Evolutionary conservation across 345 rosid species (phyloP), one percentile per base, ranked within the genome.

Genomic region (Rhizophora mangle): DNA sequence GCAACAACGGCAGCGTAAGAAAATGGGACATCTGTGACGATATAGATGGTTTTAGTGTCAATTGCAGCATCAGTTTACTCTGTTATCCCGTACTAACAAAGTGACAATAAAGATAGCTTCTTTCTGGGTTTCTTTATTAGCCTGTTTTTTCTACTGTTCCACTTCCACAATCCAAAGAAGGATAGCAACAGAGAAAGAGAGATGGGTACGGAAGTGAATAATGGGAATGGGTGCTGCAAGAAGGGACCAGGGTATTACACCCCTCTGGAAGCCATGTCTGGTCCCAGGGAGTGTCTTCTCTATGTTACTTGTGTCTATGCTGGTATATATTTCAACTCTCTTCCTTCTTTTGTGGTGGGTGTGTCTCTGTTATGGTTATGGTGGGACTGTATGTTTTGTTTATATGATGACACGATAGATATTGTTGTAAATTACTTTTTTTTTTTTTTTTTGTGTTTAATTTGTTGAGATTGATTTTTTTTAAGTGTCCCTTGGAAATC

Each of bases 211-310:
- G 49, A 43, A 13, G 49, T 43, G 49, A 53, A 51, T 31, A 52
- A 64, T n/a, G 81, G 78, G 8, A 24, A 43, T 62, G 77, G 65
- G 6, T 89, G 91, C 79, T 93, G 93, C 83, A 75, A 81, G 74
- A 75, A 63, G 6, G 95, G 98, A 15, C 97, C 98, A 0, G 95
- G 98, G 2, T 91, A 93, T 53, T 89, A 91, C 1, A 65, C 93
- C 1, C 98, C 98, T 10, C 81, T 91, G 21, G 88, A 86, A 7
- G 98, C 98, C 74, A 93, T 91, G 96, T 68, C 86, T 55, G 95
- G 97, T 68, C 97, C 98, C 24, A 76, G 72, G 43, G 98, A 93
- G 76, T 63, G 85, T 60, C 86, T 91, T 67, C 62, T 93, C 74
- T 93, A 93, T 62, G 96, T 91, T 77, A 86, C 97, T 9, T 92